phyloP scores from a whole-genome alignment of 2,329 filamentous ascomycete species.

The Periglandula ipomoeae region DNA sequence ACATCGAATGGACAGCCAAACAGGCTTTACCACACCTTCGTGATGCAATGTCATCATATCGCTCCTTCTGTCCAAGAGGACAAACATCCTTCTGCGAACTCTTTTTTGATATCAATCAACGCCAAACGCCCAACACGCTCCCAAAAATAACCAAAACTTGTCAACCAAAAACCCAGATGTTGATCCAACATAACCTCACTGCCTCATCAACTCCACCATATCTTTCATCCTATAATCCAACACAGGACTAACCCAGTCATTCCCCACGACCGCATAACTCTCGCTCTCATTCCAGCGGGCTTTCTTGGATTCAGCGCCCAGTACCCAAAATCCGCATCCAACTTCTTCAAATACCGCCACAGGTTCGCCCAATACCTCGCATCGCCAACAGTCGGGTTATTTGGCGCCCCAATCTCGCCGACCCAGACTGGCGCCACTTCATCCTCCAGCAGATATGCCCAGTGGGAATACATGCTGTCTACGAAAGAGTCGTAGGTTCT shows the following conservation, averaged over 20 bases:
- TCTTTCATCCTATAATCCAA: conserved; percentile 55
- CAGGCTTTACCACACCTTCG: no score
- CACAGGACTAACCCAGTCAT: conserved; percentile 55
- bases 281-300: conserved; percentile 47
- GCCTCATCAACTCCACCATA: conserved; percentile 44
- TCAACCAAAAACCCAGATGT: no score
- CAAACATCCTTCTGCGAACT: no score
- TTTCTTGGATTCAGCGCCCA: conserved; percentile 63
- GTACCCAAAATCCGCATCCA: conserved; percentile 59
- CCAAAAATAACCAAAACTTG: no score
- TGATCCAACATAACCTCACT: conserved; percentile 1
- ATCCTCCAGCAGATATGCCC: conserved; percentile 50
- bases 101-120: no score
- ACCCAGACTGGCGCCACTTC: conserved; percentile 53
- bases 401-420: conserved; percentile 55
- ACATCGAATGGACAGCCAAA: no score
- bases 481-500: conserved; percentile 55
- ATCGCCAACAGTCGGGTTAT: conserved; percentile 43
- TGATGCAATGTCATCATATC: no score
- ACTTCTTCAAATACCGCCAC: conserved; percentile 45
- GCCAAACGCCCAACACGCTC: no score
- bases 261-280: conserved; percentile 51
- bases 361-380: conserved; percentile 58
- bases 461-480: conserved; percentile 53
- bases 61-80: no score